Percentiles rank a stretch among this genome's conserved stretches.
phyloP scores from a whole-genome alignment of 805 yeast species.

The Hermanozyma aechmeae region DNA sequence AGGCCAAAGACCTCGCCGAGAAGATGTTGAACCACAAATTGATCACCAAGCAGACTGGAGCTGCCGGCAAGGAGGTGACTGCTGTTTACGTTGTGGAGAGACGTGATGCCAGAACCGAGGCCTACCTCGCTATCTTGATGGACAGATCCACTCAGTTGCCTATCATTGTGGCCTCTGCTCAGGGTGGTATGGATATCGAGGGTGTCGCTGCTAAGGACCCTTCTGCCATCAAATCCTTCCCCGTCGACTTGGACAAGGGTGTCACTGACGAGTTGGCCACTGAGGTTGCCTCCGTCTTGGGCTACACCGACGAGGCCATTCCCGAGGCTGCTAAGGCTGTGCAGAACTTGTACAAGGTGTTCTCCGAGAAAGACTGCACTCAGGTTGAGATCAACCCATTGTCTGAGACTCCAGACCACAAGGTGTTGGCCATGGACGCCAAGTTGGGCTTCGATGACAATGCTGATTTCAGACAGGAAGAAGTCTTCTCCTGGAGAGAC shows the following conservation, averaged over 20 bases:
- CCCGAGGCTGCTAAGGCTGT: conserved; percentile 84
- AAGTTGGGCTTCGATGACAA: conserved; percentile 97
- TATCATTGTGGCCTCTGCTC: conserved; percentile 88
- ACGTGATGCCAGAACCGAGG: conserved; percentile 88
- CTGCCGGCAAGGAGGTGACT: conserved; percentile 92
- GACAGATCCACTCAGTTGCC: conserved; percentile 90
- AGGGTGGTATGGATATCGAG: conserved; percentile 99
- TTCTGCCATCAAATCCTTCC: conserved; percentile 81
- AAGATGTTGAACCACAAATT: conserved; percentile 89
- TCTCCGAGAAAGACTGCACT: conserved; percentile 88
- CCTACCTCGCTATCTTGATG: conserved; percentile 88
- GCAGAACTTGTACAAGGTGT: conserved; percentile 80
- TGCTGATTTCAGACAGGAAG: conserved; percentile 90
- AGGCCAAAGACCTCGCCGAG: conserved; percentile 76
- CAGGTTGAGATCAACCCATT: conserved; percentile 98
- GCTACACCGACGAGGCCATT: conserved; percentile 69
- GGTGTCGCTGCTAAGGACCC: conserved; percentile 94
- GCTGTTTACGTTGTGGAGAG: conserved; percentile 95
- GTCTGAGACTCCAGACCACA: conserved; percentile 83
- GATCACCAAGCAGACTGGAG: conserved; percentile 97
- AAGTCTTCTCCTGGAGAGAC: conserved; percentile 95
- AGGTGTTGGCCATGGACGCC: conserved; percentile 97
- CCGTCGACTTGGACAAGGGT: conserved; percentile 69
- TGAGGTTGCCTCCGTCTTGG: conserved; percentile 70
- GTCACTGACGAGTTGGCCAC: conserved; percentile 70